phyloP scores from a whole-genome alignment of 2,329 filamentous ascomycete species.

The Trichoderma koningii region DNA sequence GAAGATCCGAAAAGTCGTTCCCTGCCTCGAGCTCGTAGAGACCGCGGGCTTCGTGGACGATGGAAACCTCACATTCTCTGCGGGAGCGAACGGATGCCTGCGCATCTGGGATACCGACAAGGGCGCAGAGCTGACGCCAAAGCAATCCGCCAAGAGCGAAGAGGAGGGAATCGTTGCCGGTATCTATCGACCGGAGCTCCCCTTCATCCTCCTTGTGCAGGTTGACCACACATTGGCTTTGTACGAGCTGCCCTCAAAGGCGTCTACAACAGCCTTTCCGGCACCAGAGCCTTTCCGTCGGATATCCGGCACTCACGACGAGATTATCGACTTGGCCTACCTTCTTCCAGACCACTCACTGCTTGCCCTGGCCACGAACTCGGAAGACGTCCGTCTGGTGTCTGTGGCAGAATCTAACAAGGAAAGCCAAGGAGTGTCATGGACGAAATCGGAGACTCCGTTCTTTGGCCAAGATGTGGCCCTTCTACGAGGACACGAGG shows the following conservation, averaged over 20 bases:
- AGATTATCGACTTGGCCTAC: conserved; percentile 93
- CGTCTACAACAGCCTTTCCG: conserved; percentile 40
- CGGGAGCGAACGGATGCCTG: conserved; percentile 78
- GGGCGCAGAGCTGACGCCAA: conserved; percentile 76
- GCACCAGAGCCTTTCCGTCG: conserved; percentile 63
- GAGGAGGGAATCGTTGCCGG: conserved; percentile 71
- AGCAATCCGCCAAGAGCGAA: conserved; percentile 64
- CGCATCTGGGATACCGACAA: conserved; percentile 80
- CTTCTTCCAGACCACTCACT: conserved; percentile 77
- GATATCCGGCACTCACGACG: conserved; percentile 95
- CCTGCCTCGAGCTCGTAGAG: conserved; percentile 83
- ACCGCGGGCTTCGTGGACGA: conserved; percentile 75
- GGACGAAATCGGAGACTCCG: conserved; percentile 39
- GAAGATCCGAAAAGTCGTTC: conserved; percentile 78
- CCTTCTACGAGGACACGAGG: conserved; percentile 83
- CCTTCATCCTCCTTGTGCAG: conserved; percentile 79
- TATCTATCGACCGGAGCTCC: conserved; percentile 64
- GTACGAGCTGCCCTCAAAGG: conserved; percentile 56
- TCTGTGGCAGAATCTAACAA: conserved; percentile 58
- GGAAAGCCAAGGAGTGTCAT: conserved; percentile 31
- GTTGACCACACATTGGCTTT: conserved; percentile 85
- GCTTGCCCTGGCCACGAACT: conserved; percentile 90
- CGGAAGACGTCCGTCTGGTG: conserved; percentile 87
- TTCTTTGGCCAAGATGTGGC: conserved; percentile 92
- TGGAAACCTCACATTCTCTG: conserved; percentile 76